Evolutionary conservation across 2,329 filamentous ascomycete genomes (phyloP).

Genomic region (Aspergillus jensenii): DNA sequence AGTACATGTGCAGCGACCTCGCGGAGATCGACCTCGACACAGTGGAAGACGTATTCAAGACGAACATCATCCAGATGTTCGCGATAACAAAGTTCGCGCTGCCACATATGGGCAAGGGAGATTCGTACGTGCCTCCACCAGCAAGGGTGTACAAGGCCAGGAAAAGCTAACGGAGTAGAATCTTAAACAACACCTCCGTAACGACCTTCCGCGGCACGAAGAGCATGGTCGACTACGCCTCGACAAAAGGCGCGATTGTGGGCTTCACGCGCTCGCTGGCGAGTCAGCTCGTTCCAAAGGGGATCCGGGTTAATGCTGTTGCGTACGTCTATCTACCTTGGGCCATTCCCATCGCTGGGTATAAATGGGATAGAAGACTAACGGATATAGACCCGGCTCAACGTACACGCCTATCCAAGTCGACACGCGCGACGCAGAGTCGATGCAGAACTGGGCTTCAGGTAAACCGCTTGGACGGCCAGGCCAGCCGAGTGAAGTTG

Average conservation of each 20-base stretch:
- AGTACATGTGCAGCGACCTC: conserved; percentile 55
- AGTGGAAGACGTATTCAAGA: conserved; percentile 58
- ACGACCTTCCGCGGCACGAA: conserved; percentile 56
- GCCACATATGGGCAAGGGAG: conserved; percentile 54
- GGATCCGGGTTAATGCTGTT: conserved; percentile 55
- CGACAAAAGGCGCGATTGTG: conserved; percentile 60
- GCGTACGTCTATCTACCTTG: conserved; percentile 31
- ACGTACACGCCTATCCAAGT: conserved; percentile 38
- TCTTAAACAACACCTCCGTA: conserved; percentile 58
- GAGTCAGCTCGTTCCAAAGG: conserved; percentile 54
- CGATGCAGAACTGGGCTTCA: conserved; percentile 36
- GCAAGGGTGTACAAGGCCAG: too few species aligned
- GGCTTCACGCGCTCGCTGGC: conserved; percentile 56
- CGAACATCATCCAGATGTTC: conserved; percentile 60
- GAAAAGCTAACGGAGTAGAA: conserved; percentile 32
- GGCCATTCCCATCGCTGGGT: too few species aligned
- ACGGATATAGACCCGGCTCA: conserved; percentile 28
- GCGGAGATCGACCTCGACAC: conserved; percentile 55
- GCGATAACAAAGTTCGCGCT: conserved; percentile 60
- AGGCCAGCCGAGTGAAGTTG: conserved; percentile 40
- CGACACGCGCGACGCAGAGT: conserved; percentile 33
- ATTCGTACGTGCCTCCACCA: conserved; percentile 35
- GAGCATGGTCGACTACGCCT: conserved; percentile 55
- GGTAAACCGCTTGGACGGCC: conserved; percentile 32
- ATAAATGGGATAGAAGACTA: background rate